Base-by-base conservation (phyloP, 2,329 filamentous ascomycete species). In the Orbilia quercus region DNA sequence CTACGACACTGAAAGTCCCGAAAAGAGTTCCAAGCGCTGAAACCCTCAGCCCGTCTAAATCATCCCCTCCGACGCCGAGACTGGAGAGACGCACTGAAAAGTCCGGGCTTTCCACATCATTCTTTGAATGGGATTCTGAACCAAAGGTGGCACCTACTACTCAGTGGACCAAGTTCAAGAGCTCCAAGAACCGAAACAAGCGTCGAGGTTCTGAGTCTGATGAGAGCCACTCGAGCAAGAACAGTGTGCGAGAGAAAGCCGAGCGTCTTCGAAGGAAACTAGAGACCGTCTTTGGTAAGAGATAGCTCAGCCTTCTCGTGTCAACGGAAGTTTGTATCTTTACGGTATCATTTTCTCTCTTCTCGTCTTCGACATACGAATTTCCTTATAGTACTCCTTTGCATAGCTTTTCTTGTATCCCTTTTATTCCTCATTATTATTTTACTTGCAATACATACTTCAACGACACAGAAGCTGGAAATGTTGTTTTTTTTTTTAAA, bases 111-210 rank as follows among this genome's bases (percentile, higher is more conserved):
- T 63, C 59, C 12, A 20, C 45, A n/a, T 72, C 67, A 2, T 72
- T 65, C 23, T 72, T 72, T 22, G 67, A 72, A 31, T 72, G 67
- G 67, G 67, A 72, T 25, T 34, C 59, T 0, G 67, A 72, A 28
- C 59, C 67, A 45, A 45, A 65, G 7, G 38, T 47, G 7, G 25
- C 57, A 18, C 12, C 31, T 23, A n/a, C 58, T 12, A 71, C 59
- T 20, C 67, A 72, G n/a, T 72, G 67, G 67, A 44, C 31, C 18
- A 72, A 59, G 28, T 72, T 64, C 16, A 64, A 65, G 28, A 36
- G 40, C 28, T 72, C 67, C 4, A 64, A 28, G 18, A 59, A 54
- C 38, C 34, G 59, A 22, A 48, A 48, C 36, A 59, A 51, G 14
- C 57, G 67, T 14, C 34, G 67, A 16, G 67, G 59, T 2, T 72